Percentiles rank a stretch among this genome's conserved stretches.
These are phyloP conservation scores for Colletotrichum lini DNA, from an alignment of 2,329 filamentous ascomycete species.

Conservation along the genomic window DNA sequence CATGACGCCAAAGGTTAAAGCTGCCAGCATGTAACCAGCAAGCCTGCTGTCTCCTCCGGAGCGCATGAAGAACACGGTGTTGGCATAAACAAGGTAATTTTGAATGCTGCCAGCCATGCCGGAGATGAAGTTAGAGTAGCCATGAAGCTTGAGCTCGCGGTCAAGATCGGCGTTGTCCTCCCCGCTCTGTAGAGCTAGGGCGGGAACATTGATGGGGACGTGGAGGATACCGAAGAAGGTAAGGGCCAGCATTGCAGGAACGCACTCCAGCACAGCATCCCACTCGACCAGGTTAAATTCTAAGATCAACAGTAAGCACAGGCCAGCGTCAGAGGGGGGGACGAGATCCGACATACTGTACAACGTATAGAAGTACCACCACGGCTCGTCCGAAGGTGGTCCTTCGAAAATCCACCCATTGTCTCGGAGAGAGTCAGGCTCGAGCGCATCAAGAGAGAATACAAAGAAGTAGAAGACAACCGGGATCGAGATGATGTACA, in stretches of 20 bases:
- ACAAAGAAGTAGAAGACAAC: slow-evolving; percentile 85
- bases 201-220: slow-evolving; percentile 97
- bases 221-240: slow-evolving; percentile 98
- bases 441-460: slow-evolving; percentile 75
- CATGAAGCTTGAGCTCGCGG: slow-evolving; percentile 91
- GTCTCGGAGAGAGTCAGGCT: slow-evolving; percentile 76
- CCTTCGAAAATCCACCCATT: slow-evolving; percentile 93
- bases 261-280: slow-evolving; percentile 84
- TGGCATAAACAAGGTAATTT: slow-evolving; percentile 98
- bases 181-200: slow-evolving; percentile 88
- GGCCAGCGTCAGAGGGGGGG: neutral
- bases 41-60: slow-evolving; percentile 90
- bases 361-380: slow-evolving; percentile 97
- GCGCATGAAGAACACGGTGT: slow-evolving; percentile 96
- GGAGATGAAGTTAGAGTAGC: slow-evolving; percentile 92
- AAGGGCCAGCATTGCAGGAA: slow-evolving; percentile 95
- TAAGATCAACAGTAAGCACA: slow-evolving; percentile 54
- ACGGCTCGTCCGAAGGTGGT: slow-evolving; percentile 87
- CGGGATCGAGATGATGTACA: slow-evolving; percentile 87
- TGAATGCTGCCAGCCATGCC: slow-evolving; percentile 90
- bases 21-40: slow-evolving; percentile 87
- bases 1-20: slow-evolving; percentile 85
- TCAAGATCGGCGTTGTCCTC: slow-evolving; percentile 95
- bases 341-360: slow-evolving; percentile 76
- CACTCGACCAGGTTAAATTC: slow-evolving; percentile 87